Evolutionary conservation across 2,329 filamentous ascomycete species (phyloP).

Genomic region (Aspergillus fischeri): DNA sequence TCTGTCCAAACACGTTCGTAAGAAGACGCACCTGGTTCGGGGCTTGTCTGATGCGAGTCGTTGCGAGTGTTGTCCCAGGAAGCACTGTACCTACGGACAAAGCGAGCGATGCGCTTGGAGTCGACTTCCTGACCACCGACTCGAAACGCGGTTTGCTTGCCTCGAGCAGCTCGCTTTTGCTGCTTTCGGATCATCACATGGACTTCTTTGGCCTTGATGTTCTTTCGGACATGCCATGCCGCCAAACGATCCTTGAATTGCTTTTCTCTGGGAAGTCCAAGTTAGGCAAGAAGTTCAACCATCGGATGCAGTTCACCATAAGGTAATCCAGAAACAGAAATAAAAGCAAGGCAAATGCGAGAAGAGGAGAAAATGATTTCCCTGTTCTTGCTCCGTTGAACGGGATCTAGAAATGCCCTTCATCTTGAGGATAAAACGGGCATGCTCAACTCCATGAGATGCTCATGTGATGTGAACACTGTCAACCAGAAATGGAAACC

Average conservation of each 20-base stretch:
- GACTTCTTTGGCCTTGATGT: slow-evolving; percentile 36
- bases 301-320: background rate
- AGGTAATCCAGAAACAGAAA: slow-evolving; percentile 4
- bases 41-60: slow-evolving; percentile 21
- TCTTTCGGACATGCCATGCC: slow-evolving; percentile 35
- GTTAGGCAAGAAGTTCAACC: slow-evolving; percentile 1
- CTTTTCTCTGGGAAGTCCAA: slow-evolving; percentile 28
- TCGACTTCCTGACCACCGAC: slow-evolving; percentile 32
- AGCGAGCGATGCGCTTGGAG: slow-evolving; percentile 31
- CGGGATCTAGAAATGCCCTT: background rate
- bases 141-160: slow-evolving; percentile 35
- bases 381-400: background rate
- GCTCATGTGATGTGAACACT: background rate
- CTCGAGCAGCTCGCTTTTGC: slow-evolving; percentile 34
- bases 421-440: background rate
- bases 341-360: background rate
- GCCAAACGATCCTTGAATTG: slow-evolving; percentile 38
- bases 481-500: background rate
- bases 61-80: slow-evolving; percentile 23
- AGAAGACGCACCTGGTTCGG: slow-evolving; percentile 28
- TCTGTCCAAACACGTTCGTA: background rate
- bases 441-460: background rate
- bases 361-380: background rate
- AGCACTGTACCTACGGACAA: slow-evolving; percentile 29
- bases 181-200: slow-evolving; percentile 37